Conservation (phyloP, 2,329 filamentous ascomycete species). For the Lecanicillium sp. region DNA sequence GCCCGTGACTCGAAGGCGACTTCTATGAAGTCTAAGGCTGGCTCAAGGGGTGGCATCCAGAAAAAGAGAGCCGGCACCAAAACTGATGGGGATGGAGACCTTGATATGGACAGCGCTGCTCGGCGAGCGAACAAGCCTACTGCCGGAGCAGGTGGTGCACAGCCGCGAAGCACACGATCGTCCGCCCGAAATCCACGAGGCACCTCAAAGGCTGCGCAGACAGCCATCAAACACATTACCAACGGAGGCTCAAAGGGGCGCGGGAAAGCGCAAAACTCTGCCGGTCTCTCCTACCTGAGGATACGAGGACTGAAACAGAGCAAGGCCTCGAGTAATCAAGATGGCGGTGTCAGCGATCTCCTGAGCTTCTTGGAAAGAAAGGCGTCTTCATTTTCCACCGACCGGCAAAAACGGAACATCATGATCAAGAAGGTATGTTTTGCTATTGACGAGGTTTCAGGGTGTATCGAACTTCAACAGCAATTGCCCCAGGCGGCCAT, state of each 20-base stretch:
- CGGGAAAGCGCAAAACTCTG: constrained; percentile 13
- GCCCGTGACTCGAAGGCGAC: constrained; percentile 24
- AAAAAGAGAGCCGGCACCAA: constrained; percentile 38
- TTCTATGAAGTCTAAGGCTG: constrained; percentile 20
- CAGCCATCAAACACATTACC: constrained; percentile 33
- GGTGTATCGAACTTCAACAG: constrained; percentile 35
- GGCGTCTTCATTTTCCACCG: constrained; percentile 45
- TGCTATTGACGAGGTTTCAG: constrained; percentile 24
- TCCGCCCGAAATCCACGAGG: constrained; percentile 17
- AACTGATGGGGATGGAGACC: constrained; percentile 49
- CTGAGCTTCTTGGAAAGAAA: constrained; percentile 66
- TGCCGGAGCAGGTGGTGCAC: constrained; percentile 15
- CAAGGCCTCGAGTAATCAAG: constrained; percentile 58
- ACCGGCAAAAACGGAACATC: constrained; percentile 38
- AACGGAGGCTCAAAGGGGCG: constrained; percentile 21
- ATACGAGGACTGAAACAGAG: constrained; percentile 60
- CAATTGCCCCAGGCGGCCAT: constrained; percentile 30
- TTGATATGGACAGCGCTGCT: constrained; percentile 45
- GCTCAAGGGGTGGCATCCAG: constrained; percentile 39
- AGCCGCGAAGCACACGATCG: constrained; percentile 19
- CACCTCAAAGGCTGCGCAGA: constrained; percentile 31
- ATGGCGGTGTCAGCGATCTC: constrained; percentile 58
- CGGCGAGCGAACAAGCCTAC: constrained; percentile 25
- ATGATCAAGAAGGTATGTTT: constrained; percentile 72
- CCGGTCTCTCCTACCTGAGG: constrained; percentile 29